Percentiles rank a stretch among this genome's conserved stretches.
Conservation (phyloP, 306 rosid species). For the Castanea mollissima region DNA sequence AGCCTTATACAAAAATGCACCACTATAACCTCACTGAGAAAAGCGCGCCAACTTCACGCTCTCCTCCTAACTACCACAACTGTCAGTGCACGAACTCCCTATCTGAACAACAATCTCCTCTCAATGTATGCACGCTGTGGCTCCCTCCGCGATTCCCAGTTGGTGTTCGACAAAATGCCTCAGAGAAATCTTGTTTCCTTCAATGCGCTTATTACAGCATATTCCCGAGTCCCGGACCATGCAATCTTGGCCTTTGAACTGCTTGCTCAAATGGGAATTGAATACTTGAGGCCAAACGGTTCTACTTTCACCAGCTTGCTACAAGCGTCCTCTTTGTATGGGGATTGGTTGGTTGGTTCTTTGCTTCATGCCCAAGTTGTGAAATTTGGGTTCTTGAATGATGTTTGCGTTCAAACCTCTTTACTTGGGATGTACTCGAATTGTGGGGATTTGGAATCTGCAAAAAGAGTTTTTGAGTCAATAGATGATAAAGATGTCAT, state of each 20-base stretch:
- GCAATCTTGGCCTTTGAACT: conserved; percentile 45
- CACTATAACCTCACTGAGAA: conserved; percentile 38
- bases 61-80: conserved; percentile 47
- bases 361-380: conserved; percentile 62
- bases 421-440: conserved; percentile 71
- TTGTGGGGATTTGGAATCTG: conserved; percentile 58
- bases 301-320: conserved; percentile 67
- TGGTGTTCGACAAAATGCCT: conserved; percentile 83
- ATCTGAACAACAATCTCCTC: conserved; percentile 57
- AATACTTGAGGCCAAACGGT: conserved; percentile 51
- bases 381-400: conserved; percentile 60
- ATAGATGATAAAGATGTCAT: conserved; percentile 56
- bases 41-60: conserved; percentile 80
- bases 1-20: conserved; percentile 62
- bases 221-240: conserved; percentile 39
- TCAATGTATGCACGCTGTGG: conserved; percentile 71
- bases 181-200: conserved; percentile 65
- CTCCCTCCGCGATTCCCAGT: conserved; percentile 39
- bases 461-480: conserved; percentile 48
- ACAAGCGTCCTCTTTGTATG: conserved; percentile 55
- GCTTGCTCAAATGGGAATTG: conserved; percentile 38
- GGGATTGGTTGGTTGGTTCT: conserved; percentile 53
- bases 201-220: conserved; percentile 70
- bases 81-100: conserved; percentile 34
- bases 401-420: conserved; percentile 64